Percentiles rank a stretch among this genome's conserved stretches.
These are phyloP conservation scores for Backusella macrospora DNA, from an alignment of 192 early-diverging fungal species.

Conservation along the genomic window DNA sequence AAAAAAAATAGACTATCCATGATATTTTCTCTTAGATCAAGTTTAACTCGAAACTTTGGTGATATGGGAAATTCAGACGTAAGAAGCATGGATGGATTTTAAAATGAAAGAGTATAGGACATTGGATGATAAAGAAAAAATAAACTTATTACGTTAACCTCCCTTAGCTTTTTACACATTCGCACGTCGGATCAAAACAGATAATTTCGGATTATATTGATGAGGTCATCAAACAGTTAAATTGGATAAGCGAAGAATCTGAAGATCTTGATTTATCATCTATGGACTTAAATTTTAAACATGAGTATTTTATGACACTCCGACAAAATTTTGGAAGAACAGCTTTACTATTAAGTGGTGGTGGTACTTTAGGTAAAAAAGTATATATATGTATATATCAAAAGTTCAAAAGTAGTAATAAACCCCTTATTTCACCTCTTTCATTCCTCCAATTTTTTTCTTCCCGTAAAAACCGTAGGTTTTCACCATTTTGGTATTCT, in stretches of 20 bases:
- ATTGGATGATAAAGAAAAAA: not conserved
- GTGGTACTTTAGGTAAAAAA: slow-evolving; percentile 78
- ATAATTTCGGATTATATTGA: slow-evolving; percentile 82
- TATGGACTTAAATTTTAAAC: slow-evolving; percentile 59
- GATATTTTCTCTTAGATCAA: slow-evolving; percentile 71
- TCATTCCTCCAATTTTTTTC: not conserved
- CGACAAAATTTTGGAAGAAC: slow-evolving; percentile 85
- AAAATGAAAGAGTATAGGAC: not conserved
- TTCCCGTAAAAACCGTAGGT: slow-evolving; percentile 39
- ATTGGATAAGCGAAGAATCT: slow-evolving; percentile 61
- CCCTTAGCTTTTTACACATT: slow-evolving; percentile 64
- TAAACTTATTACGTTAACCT: not conserved
- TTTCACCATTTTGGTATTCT: slow-evolving; percentile 84
- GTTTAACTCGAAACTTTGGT: slow-evolving; percentile 70
- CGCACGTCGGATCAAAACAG: slow-evolving; percentile 69
- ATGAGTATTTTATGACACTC: slow-evolving; percentile 75
- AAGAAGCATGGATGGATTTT: slow-evolving; percentile 1
- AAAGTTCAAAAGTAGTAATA: too few species aligned
- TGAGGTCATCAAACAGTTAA: slow-evolving; percentile 72
- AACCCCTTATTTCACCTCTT: not conserved
- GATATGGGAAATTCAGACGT: slow-evolving; percentile 77
- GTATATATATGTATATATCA: not conserved
- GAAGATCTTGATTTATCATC: slow-evolving; percentile 22
- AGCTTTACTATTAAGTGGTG: slow-evolving; percentile 87
- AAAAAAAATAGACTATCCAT: slow-evolving; percentile 54